Evolutionary conservation across 2,329 filamentous ascomycete genomes (phyloP), one percentile per base, ranked within the genome.

Genomic region (Pestalotiopsis sp.): DNA sequence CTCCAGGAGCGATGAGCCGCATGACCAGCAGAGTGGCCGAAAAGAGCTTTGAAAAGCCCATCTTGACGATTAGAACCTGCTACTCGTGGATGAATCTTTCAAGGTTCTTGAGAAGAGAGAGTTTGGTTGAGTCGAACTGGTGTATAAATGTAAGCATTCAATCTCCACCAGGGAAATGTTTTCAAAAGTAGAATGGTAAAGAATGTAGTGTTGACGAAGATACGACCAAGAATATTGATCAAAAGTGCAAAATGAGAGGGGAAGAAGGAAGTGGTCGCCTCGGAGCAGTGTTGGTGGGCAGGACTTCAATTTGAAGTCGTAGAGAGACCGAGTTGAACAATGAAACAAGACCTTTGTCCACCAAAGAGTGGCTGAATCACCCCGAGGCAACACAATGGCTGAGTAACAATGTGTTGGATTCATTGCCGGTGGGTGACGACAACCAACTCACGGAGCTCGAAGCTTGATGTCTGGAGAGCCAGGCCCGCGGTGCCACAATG

Each of bases 41-140:
- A 66, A 79, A 70, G 72, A 76, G 72, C 70, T 74, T 76, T 17
- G 75, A 71, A 69, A 79, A 73, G 69, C 77, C 76, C 77, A 79
- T 79, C 67, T 71, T 77, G 72, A 73, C 61, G 70, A 61, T 52
- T 76, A 76, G 75, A 72, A 69, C 75, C 75, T 75, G 75, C 75
- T 77, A 76, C 73, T 60, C 70, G 70, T 71, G 67, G 70, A 72
- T 71, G 71, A 39, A 69, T 64, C 36, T 69, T 70, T 67, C 71
- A 69, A 66, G 62, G 14, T 72, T 67, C 57, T 52, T n/a, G 31
- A 11, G 7, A 27, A 67, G 62, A 58, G 57, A 67, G 38, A n/a
- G 66, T 52, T 62, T 2, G 2, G 68, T 67, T 20, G 45, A 64
- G 62, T 11, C 36, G 52, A 52, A 13, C 57, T 67, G 49, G 20